Percentiles rank a stretch among this genome's conserved stretches.
phyloP scores from a whole-genome alignment of 495 filamentous ascomycete genomes.

The Rusavskia elegans region DNA sequence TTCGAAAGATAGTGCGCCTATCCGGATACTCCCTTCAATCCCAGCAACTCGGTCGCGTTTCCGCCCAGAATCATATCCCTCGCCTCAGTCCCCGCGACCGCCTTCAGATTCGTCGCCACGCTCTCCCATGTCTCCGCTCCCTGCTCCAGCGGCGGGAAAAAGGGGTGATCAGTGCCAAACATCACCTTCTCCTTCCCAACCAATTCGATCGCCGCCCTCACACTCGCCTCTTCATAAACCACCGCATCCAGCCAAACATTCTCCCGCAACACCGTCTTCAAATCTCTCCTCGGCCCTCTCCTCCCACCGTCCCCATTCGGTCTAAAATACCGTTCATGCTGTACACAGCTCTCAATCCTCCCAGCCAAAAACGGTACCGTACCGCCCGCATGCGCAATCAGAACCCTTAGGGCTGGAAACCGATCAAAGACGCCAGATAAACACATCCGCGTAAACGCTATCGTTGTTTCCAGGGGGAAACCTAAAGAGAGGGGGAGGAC shows the following conservation, averaged over 20 bases:
- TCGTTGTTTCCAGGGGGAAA: constrained; percentile 88
- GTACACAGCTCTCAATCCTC: constrained; percentile 72
- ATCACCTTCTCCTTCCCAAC: constrained; percentile 27
- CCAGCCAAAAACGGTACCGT: constrained; percentile 82
- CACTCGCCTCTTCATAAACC: constrained; percentile 56
- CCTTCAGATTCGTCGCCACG: constrained; percentile 60
- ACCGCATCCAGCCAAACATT: constrained; percentile 89
- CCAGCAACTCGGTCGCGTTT: constrained; percentile 51
- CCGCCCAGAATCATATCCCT: constrained; percentile 46
- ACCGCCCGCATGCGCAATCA: constrained; percentile 81
- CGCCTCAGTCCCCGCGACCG: constrained; percentile 45
- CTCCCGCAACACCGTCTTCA: constrained; percentile 72
- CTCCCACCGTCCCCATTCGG: constrained; percentile 26
- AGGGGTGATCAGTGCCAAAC: constrained; percentile 56
- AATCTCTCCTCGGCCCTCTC: constrained; percentile 33
- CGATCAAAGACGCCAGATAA: constrained; percentile 72
- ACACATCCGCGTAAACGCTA: constrained; percentile 77
- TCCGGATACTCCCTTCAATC: not conserved
- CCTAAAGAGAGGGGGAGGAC: constrained; percentile 76
- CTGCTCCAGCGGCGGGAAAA: constrained; percentile 67
- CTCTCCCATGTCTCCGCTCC: constrained; percentile 59
- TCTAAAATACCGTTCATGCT: constrained; percentile 60
- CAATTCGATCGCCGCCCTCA: constrained; percentile 56
- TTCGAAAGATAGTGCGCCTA: too few relatives aligned
- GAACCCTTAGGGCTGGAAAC: constrained; percentile 49